phyloP scores from a whole-genome alignment of 805 yeast genomes.

The Lipomyces sp. region DNA sequence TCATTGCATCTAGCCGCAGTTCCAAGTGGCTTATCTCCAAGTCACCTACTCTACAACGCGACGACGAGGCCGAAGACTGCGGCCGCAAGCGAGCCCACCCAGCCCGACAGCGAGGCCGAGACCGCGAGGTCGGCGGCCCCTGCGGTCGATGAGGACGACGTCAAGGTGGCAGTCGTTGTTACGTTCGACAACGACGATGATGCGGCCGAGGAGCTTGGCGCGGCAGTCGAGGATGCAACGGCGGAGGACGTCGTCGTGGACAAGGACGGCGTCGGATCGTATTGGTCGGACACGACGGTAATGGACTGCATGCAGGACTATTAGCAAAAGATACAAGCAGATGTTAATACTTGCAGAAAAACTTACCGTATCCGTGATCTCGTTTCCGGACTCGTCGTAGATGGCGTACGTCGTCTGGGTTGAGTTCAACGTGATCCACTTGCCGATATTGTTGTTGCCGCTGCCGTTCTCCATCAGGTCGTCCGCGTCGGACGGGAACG shows the following conservation, averaged over 20 bases:
- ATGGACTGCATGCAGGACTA: conserved; percentile 2
- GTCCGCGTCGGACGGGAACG: conserved; percentile 37
- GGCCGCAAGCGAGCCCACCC: no score
- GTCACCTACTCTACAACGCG: no score
- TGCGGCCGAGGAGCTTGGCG: neutral
- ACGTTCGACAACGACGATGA: no score
- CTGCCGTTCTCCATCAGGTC: conserved; percentile 39
- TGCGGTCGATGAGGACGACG: no score
- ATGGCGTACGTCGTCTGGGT: conserved; percentile 35
- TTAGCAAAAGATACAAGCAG: neutral
- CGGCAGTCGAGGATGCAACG: neutral
- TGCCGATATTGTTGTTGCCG: conserved; percentile 41
- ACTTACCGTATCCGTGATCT: conserved; percentile 30
- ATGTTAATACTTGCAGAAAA: neutral
- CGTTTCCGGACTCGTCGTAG: conserved; percentile 35
- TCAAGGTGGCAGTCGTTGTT: no score
- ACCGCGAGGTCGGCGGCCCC: no score
- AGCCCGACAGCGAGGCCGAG: no score
- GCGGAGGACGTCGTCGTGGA: conserved; percentile 7
- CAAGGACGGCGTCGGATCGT: neutral
- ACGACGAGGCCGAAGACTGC: no score
- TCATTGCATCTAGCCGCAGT: no score
- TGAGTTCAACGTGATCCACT: conserved; percentile 33
- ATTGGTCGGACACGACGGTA: conserved; percentile 23
- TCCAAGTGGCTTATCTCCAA: no score